Evolutionary conservation across 2,329 filamentous ascomycete species (phyloP).

Genomic region (Xenosphaeropsis pyriputrescens): DNA sequence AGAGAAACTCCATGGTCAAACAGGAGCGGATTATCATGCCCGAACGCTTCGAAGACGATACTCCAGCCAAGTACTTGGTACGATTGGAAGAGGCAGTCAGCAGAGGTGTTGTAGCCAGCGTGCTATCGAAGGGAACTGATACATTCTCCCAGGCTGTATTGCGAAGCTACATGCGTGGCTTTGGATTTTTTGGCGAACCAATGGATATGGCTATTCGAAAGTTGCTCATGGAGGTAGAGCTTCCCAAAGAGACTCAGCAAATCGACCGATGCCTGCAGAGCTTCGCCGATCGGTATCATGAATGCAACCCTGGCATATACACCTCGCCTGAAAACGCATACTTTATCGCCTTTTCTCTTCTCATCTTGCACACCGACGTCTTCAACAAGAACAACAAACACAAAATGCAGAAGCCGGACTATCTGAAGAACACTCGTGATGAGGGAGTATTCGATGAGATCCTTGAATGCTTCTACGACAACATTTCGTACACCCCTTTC

Average conservation of each 20-base stretch:
- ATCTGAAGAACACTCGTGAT: slow-evolving; percentile 84
- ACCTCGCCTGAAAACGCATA: slow-evolving; percentile 87
- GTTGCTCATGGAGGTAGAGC: slow-evolving; percentile 86
- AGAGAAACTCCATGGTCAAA: slow-evolving; percentile 68
- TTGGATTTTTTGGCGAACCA: slow-evolving; percentile 89
- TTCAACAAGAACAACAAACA: slow-evolving; percentile 99
- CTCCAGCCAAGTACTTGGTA: slow-evolving; percentile 75
- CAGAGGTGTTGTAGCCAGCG: slow-evolving; percentile 69
- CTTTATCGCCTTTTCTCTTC: slow-evolving; percentile 90
- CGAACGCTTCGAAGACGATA: slow-evolving; percentile 73
- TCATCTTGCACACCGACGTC: slow-evolving; percentile 95
- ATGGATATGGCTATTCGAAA: slow-evolving; percentile 98
- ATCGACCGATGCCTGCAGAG: slow-evolving; percentile 90
- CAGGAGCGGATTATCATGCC: slow-evolving; percentile 61
- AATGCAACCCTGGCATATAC: slow-evolving; percentile 96
- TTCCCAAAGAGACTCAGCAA: slow-evolving; percentile 95
- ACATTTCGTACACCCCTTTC: slow-evolving; percentile 95
- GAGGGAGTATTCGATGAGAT: slow-evolving; percentile 92
- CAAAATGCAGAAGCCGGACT: slow-evolving; percentile 95
- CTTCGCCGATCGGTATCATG: slow-evolving; percentile 92
- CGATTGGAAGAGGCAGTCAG: slow-evolving; percentile 70
- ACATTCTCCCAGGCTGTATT: slow-evolving; percentile 71
- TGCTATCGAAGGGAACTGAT: slow-evolving; percentile 76
- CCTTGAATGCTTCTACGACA: slow-evolving; percentile 93
- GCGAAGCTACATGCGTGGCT: slow-evolving; percentile 88